Conservation (phyloP, 2,329 filamentous ascomycete genomes). For the Curvularia sp. region DNA sequence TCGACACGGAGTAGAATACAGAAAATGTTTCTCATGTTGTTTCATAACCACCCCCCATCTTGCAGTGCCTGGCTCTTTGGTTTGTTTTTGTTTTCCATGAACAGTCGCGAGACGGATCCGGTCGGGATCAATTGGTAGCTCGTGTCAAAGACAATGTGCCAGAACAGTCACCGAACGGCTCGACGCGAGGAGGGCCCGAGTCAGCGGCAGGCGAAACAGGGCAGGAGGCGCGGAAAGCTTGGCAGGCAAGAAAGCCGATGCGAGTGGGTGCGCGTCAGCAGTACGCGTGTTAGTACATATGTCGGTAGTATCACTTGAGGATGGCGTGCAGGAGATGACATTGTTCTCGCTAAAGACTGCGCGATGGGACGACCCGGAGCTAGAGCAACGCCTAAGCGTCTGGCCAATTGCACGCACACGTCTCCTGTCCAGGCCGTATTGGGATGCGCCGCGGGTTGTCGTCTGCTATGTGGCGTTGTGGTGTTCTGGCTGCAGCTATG, state of each 20-base stretch:
- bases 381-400: not conserved
- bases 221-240: not conserved
- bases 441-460: not conserved
- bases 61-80: not conserved
- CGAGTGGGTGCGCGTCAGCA: not conserved
- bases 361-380: constrained; percentile 2
- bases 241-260: not conserved
- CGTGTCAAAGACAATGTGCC: not conserved
- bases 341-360: not conserved
- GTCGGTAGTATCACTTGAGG: not conserved
- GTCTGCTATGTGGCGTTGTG: not conserved
- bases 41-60: not conserved
- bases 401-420: not conserved
- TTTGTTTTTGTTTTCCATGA: not conserved
- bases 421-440: too few species aligned
- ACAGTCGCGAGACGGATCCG: not conserved
- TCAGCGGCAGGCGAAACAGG: too few species aligned
- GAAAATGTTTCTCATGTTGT: not conserved
- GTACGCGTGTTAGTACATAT: not conserved
- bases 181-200: not conserved
- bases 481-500: not conserved
- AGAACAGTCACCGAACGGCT: not conserved
- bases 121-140: not conserved
- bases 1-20: not conserved
- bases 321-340: not conserved